Percentiles rank a stretch among this genome's conserved stretches.
Evolutionary conservation across 1,284 basidiomycete species (phyloP).

Genomic region (Paramarasmius palmivorus): DNA sequence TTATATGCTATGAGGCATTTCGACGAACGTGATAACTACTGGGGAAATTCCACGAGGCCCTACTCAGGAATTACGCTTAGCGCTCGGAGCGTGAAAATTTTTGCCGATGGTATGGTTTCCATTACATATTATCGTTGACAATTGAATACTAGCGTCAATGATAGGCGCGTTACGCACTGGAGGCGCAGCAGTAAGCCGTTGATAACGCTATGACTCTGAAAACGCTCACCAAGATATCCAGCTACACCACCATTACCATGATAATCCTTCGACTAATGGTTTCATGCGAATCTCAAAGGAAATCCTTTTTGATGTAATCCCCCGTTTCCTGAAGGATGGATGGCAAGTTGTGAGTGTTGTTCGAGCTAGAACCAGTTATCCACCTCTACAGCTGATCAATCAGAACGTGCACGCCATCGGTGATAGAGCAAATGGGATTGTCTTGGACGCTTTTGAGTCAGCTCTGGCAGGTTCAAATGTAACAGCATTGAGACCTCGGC

Average conservation of each 20-base stretch:
- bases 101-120: slow-evolving; percentile 9
- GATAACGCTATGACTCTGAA: not conserved
- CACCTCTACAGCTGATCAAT: not conserved
- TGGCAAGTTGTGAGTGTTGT: slow-evolving; percentile 11
- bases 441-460: slow-evolving; percentile 66
- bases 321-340: slow-evolving; percentile 11
- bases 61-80: slow-evolving; percentile 3
- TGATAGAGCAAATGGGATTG: slow-evolving; percentile 23
- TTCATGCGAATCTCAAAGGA: slow-evolving; percentile 12
- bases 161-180: slow-evolving; percentile 51
- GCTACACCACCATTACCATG: slow-evolving; percentile 13
- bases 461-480: slow-evolving; percentile 34
- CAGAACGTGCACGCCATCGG: slow-evolving; percentile 15
- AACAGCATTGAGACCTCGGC: slow-evolving; percentile 61
- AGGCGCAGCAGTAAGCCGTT: slow-evolving; percentile 66
- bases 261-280: slow-evolving; percentile 6
- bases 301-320: slow-evolving; percentile 3
- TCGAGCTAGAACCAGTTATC: not conserved
- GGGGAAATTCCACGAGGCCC: slow-evolving; percentile 9
- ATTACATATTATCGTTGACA: not conserved
- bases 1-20: slow-evolving; percentile 14
- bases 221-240: not conserved
- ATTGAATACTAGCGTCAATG: not conserved
- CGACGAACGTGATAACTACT: slow-evolving; percentile 5
- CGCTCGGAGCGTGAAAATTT: slow-evolving; percentile 13